Conservation (phyloP, 306 rosid genomes). For the Quercus glauca region DNA sequence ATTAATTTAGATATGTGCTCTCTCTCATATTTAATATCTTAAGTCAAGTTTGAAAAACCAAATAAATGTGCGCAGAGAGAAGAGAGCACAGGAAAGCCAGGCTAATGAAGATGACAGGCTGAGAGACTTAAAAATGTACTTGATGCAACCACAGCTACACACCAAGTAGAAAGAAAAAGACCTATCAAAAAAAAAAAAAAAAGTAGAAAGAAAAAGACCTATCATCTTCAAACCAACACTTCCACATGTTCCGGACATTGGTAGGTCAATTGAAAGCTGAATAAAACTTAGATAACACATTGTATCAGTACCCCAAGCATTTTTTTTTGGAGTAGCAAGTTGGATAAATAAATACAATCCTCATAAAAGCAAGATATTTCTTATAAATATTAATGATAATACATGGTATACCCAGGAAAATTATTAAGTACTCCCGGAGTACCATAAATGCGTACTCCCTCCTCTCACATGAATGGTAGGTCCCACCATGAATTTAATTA, state of each 20-base stretch:
- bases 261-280: neutral
- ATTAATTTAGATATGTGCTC: too few relatives aligned
- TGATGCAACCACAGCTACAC: neutral
- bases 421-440: too few relatives aligned
- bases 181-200: too few relatives aligned
- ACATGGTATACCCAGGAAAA: neutral
- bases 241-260: constrained; percentile 1
- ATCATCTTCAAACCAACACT: neutral
- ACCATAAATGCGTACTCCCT: too few relatives aligned
- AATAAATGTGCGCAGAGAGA: neutral
- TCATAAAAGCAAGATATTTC: neutral
- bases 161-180: too few relatives aligned
- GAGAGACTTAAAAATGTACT: neutral
- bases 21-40: too few relatives aligned
- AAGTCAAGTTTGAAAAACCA: too few relatives aligned
- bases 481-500: too few relatives aligned
- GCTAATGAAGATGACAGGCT: neutral
- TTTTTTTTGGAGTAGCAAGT: neutral
- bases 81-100: too few relatives aligned
- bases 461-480: too few relatives aligned
- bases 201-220: too few relatives aligned
- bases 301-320: neutral
- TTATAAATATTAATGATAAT: neutral
- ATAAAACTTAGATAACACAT: neutral
- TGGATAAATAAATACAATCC: neutral